Base-by-base conservation (phyloP, 169 alveolate species). In the Theileria equi region DNA sequence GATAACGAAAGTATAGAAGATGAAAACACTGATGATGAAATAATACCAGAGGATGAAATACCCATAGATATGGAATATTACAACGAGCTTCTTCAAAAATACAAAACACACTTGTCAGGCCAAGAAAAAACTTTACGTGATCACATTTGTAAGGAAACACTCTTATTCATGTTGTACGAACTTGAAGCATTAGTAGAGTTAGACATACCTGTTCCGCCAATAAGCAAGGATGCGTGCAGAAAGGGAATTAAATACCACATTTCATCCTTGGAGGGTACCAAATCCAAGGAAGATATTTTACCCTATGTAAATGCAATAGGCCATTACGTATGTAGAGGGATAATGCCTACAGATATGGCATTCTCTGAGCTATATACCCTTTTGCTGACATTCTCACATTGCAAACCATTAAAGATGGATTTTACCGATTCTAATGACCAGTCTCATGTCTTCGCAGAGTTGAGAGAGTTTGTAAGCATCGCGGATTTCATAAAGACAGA, bases 261-360 rank as follows among this genome's bases (percentile, higher is more conserved):
- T 40, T 64, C 72, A 40, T 68, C 55, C 40, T 54, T 85, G 34
- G 82, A 84, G n/a, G 50, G 58, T 36, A 49, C 71, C 48, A 49
- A 81, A 49, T 55, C 54, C 55, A 73, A 74, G 16, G 66, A 45
- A 38, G 89, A 80, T 25, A 76, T 85, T 44, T 43, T 80, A 36
- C 91, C 91, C 0, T 85, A 85, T 66, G 43, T 80, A 23, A 80
- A 73, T 52, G 59, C 82, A 3, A 78, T 85, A 52, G 91, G 89
- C 19, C 84, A 70, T 41, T 80, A 85, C 66, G 81, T 85, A 35
- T 84, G 88, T 52, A 47, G 69, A 40, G 84, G 90, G 17, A 69
- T 82, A 28, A 72, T 81, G 28, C 92, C 92, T 5, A 71, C 87
- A n/a, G 92, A 86, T 49, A 55, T 86, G 40, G 84, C 90, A 13